These are phyloP conservation scores for Sporodiniella umbellata DNA, from an alignment of 371 early-diverging fungal species.

Conservation along the genomic window DNA sequence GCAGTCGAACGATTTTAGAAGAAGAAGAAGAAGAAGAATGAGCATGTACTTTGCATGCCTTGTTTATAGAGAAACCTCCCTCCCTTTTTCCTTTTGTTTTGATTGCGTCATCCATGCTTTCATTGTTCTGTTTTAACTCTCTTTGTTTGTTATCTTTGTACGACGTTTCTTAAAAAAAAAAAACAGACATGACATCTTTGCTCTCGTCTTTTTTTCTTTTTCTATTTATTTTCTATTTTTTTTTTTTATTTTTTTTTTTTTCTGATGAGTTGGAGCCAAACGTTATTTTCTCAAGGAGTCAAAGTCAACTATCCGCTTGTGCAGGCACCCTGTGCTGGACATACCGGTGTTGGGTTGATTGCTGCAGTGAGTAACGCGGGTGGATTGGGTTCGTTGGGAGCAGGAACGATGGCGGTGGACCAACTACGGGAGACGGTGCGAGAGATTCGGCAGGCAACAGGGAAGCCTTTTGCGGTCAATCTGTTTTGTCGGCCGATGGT, in stretches of 20 bases:
- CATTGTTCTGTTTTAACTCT: too few relatives aligned
- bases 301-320: slow-evolving; percentile 35
- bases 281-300: slow-evolving; percentile 11
- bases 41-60: too few relatives aligned
- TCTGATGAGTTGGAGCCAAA: slow-evolving; percentile 7
- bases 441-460: slow-evolving; percentile 26
- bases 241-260: slow-evolving; percentile 1
- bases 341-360: slow-evolving; percentile 28
- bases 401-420: slow-evolving; percentile 28
- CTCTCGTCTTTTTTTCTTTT: background rate
- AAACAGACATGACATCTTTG: too few relatives aligned
- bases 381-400: slow-evolving; percentile 39
- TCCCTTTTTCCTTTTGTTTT: too few relatives aligned
- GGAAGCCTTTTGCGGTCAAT: slow-evolving; percentile 41
- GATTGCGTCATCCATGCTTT: too few relatives aligned
- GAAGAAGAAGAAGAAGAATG: too few relatives aligned
- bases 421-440: slow-evolving; percentile 32
- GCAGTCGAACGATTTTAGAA: too few relatives aligned
- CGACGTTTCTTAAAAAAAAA: too few relatives aligned
- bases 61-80: too few relatives aligned
- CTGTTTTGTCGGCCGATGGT: slow-evolving; percentile 27
- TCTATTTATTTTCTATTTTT: background rate
- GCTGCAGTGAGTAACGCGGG: slow-evolving; percentile 42
- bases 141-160: too few relatives aligned
- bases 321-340: slow-evolving; percentile 45